Evolutionary conservation across 257 asterid genomes (phyloP).

Genomic region (Solanum ossicruentum): DNA sequence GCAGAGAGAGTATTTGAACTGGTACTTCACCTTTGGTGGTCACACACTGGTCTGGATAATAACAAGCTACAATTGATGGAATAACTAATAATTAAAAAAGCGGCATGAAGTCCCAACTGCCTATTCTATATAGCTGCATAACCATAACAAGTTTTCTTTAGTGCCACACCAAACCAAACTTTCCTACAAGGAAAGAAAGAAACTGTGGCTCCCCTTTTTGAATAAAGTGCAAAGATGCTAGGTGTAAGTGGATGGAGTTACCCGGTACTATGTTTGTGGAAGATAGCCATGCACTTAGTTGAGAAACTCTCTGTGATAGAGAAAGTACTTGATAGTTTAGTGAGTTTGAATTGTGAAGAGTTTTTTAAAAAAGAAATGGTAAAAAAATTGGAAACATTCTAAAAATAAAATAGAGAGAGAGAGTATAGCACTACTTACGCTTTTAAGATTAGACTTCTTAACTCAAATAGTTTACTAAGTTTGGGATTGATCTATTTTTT

Average conservation of each 20-base stretch:
- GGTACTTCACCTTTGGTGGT: background rate
- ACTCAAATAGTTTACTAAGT: background rate
- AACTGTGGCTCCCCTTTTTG: background rate
- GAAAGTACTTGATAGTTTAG: background rate
- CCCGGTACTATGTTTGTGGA: background rate
- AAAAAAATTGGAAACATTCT: background rate
- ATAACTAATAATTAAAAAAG: background rate
- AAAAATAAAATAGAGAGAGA: background rate
- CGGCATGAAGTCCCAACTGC: background rate
- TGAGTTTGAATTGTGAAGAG: background rate
- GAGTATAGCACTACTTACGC: background rate
- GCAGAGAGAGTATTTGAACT: background rate
- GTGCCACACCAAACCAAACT: background rate
- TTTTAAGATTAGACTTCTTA: background rate
- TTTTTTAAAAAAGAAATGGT: background rate
- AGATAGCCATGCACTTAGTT: background rate
- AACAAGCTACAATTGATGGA: background rate
- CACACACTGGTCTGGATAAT: background rate
- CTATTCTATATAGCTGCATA: background rate
- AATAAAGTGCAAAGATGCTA: background rate
- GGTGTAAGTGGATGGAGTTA: background rate
- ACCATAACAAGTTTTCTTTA: background rate
- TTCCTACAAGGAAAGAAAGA: background rate
- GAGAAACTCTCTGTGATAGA: background rate
- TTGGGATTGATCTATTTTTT: background rate